Percentiles rank a stretch among this genome's conserved stretches.
phyloP scores from a whole-genome alignment of 371 early-diverging fungal species.

The Rhizopus microsporus region DNA sequence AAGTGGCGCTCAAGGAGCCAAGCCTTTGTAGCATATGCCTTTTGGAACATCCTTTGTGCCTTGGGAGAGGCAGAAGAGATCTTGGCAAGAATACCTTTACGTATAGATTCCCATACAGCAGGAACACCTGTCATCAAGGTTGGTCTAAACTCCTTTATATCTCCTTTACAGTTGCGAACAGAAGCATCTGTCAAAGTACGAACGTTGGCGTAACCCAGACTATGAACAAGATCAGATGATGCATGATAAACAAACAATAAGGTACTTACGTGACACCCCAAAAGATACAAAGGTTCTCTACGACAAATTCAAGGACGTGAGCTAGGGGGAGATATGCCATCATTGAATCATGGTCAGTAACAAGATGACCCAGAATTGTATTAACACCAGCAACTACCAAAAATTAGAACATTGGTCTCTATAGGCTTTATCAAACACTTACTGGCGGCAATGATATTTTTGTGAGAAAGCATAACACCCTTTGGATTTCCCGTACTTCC shows the following conservation, averaged over 20 bases:
- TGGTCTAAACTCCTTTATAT: constrained; percentile 91
- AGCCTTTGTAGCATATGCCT: constrained; percentile 77
- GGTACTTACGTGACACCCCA: constrained; percentile 61
- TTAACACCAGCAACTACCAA: constrained; percentile 62
- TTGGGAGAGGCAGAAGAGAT: constrained; percentile 64
- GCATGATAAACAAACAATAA: constrained; percentile 4
- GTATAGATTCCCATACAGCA: constrained; percentile 92
- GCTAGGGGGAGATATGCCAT: constrained; percentile 95
- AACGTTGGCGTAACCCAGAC: constrained; percentile 88
- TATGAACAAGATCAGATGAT: not conserved
- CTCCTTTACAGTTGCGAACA: constrained; percentile 92
- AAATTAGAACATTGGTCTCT: constrained; percentile 7
- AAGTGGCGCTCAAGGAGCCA: constrained; percentile 65
- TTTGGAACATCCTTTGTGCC: constrained; percentile 73
- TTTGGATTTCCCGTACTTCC: constrained; percentile 94
- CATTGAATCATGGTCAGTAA: constrained; percentile 62
- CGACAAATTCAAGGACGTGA: constrained; percentile 89
- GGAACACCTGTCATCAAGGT: constrained; percentile 94
- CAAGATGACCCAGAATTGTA: constrained; percentile 47
- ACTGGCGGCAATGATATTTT: constrained; percentile 78
- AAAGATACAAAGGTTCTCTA: constrained; percentile 74
- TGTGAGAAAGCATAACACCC: constrained; percentile 88
- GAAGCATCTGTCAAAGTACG: constrained; percentile 89
- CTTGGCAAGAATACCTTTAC: constrained; percentile 81
- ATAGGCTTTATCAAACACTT: constrained; percentile 13